Percentiles rank a stretch among this genome's conserved stretches.
Conservation (phyloP, 306 rosid species). For the Lagenaria siceraria region DNA sequence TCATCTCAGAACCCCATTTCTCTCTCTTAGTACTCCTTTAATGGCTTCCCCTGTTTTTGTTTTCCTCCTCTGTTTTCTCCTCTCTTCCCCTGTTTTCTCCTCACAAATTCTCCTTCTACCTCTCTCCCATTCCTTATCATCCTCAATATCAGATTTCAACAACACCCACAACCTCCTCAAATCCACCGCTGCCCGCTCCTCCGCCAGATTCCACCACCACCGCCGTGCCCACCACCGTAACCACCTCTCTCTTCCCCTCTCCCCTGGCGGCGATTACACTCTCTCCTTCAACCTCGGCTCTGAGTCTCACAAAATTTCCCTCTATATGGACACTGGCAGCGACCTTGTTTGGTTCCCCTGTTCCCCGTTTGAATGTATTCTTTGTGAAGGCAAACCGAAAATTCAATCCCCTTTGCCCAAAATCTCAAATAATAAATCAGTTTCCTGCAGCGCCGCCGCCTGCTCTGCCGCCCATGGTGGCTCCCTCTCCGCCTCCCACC, state of each 20-base stretch:
- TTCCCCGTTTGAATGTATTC: slow-evolving; percentile 76
- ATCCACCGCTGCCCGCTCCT: slow-evolving; percentile 49
- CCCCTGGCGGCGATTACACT: slow-evolving; percentile 85
- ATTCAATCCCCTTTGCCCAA: slow-evolving; percentile 27
- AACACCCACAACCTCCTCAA: slow-evolving; percentile 67
- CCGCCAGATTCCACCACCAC: slow-evolving; percentile 42
- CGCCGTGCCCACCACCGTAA: slow-evolving; percentile 10
- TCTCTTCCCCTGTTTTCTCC: slow-evolving; percentile 22
- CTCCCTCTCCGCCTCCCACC: slow-evolving; percentile 36
- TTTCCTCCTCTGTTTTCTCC: slow-evolving; percentile 28
- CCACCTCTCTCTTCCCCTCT: slow-evolving; percentile 67
- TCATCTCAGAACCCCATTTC: not conserved
- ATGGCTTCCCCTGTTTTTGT: slow-evolving; percentile 33
- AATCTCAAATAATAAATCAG: slow-evolving; percentile 22
- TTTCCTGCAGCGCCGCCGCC: slow-evolving; percentile 55
- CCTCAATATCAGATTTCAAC: slow-evolving; percentile 41
- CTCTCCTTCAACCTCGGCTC: slow-evolving; percentile 54
- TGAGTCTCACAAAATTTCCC: slow-evolving; percentile 44
- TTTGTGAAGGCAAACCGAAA: slow-evolving; percentile 71
- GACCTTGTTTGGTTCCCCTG: slow-evolving; percentile 98
- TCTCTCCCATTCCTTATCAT: slow-evolving; percentile 55
- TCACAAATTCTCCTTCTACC: slow-evolving; percentile 35
- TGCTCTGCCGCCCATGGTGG: slow-evolving; percentile 61
- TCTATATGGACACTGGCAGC: slow-evolving; percentile 95
- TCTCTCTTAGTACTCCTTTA: not conserved